These are phyloP conservation scores for Nepenthes alata DNA, from an alignment of 179 eudicot species.

Conservation along the genomic window DNA sequence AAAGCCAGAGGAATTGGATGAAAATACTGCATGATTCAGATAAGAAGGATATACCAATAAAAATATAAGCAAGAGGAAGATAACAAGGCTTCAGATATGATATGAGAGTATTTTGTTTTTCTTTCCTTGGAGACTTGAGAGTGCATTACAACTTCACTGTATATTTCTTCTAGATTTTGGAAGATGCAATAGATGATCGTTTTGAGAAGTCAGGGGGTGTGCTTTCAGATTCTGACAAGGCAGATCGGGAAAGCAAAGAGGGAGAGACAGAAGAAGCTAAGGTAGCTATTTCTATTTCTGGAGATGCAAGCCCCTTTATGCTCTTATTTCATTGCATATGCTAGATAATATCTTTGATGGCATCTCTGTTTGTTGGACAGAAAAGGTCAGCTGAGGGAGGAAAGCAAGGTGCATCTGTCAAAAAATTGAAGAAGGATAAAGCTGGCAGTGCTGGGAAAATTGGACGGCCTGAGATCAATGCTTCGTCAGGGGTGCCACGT, in stretches of 20 bases:
- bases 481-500: slow-evolving; percentile 56
- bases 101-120: no score
- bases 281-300: slow-evolving; percentile 23
- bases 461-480: slow-evolving; percentile 45
- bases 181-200: slow-evolving; percentile 81
- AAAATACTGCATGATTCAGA: no score
- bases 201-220: slow-evolving; percentile 66
- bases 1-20: no score
- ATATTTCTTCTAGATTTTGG: slow-evolving; percentile 44
- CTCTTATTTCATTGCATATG: neutral
- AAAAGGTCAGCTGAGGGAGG: slow-evolving; percentile 76
- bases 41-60: no score
- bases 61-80: no score
- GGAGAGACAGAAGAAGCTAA: slow-evolving; percentile 79
- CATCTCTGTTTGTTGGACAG: slow-evolving; percentile 24
- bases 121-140: neutral
- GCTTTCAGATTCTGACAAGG: slow-evolving; percentile 70
- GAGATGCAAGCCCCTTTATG: neutral
- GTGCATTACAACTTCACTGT: neutral
- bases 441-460: slow-evolving; percentile 53
- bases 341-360: neutral
- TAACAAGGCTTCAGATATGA: no score
- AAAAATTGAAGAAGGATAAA: slow-evolving; percentile 87
- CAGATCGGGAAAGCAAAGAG: slow-evolving; percentile 72
- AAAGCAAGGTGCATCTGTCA: slow-evolving; percentile 67